phyloP scores from a whole-genome alignment of 345 rosid species.

The Acer yangbiense region DNA sequence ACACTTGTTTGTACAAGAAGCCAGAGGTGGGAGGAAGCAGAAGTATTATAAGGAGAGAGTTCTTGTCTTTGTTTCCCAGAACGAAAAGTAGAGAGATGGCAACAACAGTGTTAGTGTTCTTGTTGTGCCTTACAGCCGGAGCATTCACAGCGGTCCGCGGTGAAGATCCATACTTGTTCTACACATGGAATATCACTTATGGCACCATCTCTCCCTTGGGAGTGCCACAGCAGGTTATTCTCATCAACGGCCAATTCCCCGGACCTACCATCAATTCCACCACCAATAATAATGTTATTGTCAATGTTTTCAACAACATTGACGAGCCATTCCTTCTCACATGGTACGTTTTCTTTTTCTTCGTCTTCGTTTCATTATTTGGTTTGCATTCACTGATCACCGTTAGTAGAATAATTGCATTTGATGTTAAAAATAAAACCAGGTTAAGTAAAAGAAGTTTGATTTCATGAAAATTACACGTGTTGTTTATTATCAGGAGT shows the following conservation, averaged over 20 bases:
- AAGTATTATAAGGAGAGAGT: neutral
- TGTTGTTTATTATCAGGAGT: constrained; percentile 21
- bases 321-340: constrained; percentile 73
- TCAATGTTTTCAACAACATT: constrained; percentile 75
- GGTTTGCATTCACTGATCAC: too few species aligned
- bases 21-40: neutral
- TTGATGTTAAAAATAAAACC: too few species aligned
- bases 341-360: constrained; percentile 23
- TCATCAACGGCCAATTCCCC: constrained; percentile 74
- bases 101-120: constrained; percentile 33
- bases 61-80: neutral
- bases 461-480: too few species aligned
- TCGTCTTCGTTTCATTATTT: too few species aligned
- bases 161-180: constrained; percentile 64
- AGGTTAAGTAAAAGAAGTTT: too few species aligned
- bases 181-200: constrained; percentile 73
- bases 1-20: neutral
- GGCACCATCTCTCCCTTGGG: constrained; percentile 64
- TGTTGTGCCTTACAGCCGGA: constrained; percentile 42
- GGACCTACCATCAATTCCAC: constrained; percentile 82
- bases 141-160: constrained; percentile 34
- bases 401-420: too few species aligned
- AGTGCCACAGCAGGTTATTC: constrained; percentile 65
- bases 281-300: constrained; percentile 61
- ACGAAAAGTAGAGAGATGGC: constrained; percentile 29